Evolutionary conservation across 768 basidiomycete species (phyloP).

Genomic region (Termitomyces sp.): DNA sequence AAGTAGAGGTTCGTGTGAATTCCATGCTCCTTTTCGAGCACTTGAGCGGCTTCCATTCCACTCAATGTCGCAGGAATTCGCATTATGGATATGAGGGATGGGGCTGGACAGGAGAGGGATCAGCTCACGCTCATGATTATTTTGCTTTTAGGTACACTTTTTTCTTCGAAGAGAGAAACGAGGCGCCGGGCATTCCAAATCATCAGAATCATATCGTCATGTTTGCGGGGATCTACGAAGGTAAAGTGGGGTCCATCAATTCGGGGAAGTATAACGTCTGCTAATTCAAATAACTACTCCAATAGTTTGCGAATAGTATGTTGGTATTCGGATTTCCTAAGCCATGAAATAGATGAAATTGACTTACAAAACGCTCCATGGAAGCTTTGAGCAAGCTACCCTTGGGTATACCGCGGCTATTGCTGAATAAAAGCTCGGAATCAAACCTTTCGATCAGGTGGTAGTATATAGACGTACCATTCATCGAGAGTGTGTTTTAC

Average conservation of each 20-base stretch:
- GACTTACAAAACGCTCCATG: slow-evolving; percentile 26
- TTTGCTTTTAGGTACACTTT: slow-evolving; percentile 31
- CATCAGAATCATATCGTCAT: slow-evolving; percentile 32
- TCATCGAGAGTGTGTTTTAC: slow-evolving; percentile 24
- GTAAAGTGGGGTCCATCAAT: slow-evolving; percentile 43
- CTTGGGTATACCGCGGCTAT: slow-evolving; percentile 9
- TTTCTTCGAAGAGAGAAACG: slow-evolving; percentile 33
- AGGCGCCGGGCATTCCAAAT: slow-evolving; percentile 37
- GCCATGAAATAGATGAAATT: background rate
- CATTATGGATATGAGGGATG: background rate
- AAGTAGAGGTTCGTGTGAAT: slow-evolving; percentile 47
- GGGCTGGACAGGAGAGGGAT: slow-evolving; percentile 1
- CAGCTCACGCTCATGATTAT: slow-evolving; percentile 46
- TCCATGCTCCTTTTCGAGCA: slow-evolving; percentile 30
- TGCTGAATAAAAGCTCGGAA: background rate
- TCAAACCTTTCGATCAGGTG: background rate
- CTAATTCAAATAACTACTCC: slow-evolving; percentile 47
- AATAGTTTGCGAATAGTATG: background rate
- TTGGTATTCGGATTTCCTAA: background rate
- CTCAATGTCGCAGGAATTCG: slow-evolving; percentile 56
- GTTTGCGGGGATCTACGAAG: slow-evolving; percentile 46
- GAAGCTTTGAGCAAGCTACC: slow-evolving; percentile 11
- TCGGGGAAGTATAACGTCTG: slow-evolving; percentile 36
- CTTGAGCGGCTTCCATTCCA: slow-evolving; percentile 43
- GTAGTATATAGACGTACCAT: slow-evolving; percentile 5